These are phyloP conservation scores for Malassezia equina DNA, from an alignment of 1,284 basidiomycete genomes.

Conservation along the genomic window DNA sequence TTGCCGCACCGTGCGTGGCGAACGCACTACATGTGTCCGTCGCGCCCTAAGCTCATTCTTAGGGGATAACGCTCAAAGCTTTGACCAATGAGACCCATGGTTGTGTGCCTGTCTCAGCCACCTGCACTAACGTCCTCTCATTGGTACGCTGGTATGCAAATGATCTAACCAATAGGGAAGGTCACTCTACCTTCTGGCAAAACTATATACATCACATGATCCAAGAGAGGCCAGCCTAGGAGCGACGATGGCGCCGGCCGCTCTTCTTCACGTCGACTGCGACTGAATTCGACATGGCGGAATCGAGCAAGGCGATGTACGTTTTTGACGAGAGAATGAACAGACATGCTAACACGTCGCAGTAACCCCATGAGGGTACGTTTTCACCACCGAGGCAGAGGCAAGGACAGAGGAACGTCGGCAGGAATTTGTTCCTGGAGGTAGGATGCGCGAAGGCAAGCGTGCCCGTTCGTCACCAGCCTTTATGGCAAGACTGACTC, in stretches of 20 bases:
- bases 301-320: slow-evolving; percentile 44
- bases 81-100: not conserved
- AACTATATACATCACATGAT: slow-evolving; percentile 18
- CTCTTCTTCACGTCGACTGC: slow-evolving; percentile 19
- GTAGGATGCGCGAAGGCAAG: not conserved
- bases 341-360: slow-evolving; percentile 8
- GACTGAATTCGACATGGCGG: slow-evolving; percentile 30
- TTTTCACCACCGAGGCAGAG: slow-evolving; percentile 9
- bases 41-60: not conserved
- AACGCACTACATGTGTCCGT: not conserved
- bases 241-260: not conserved
- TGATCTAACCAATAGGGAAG: not conserved
- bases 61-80: not conserved
- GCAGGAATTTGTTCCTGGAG: not conserved
- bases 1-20: not conserved
- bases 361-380: slow-evolving; percentile 46
- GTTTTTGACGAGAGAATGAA: not conserved
- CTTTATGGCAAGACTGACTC: not conserved
- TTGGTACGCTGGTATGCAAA: not conserved
- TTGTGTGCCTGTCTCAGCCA: not conserved
- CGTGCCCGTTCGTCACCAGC: too few relatives aligned
- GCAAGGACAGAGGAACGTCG: too few relatives aligned
- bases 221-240: not conserved
- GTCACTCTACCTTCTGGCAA: not conserved
- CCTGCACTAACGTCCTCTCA: not conserved